A percentile compares a stretch with the other conserved stretches of the same genome.
These are phyloP conservation scores for Halophytophthora polymorphica DNA, from an alignment of 352 stramenopile species.

Conservation along the genomic window DNA sequence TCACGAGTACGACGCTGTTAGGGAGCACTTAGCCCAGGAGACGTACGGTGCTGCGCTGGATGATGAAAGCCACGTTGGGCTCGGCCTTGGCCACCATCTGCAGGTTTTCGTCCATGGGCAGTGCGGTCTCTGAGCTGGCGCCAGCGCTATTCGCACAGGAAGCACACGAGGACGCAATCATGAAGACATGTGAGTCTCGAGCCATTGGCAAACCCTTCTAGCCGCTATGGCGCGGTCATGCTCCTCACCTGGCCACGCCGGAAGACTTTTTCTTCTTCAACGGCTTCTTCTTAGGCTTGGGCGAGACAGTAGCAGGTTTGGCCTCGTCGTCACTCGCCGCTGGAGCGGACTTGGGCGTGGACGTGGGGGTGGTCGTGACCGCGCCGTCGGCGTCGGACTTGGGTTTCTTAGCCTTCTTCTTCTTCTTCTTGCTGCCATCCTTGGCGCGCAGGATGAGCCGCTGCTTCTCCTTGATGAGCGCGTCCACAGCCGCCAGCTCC, in stretches of 20 bases:
- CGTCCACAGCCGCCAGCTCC: conserved; percentile 49
- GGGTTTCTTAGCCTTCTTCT: conserved; percentile 35
- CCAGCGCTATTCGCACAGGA: conserved; percentile 8
- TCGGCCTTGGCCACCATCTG: conserved; percentile 66
- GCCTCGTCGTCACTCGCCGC: not conserved
- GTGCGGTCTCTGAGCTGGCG: conserved; percentile 14
- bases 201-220: not conserved
- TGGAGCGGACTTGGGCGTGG: conserved; percentile 9
- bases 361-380: conserved; percentile 5
- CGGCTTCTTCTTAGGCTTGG: conserved; percentile 37
- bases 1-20: not conserved
- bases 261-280: conserved; percentile 27
- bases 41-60: conserved; percentile 82
- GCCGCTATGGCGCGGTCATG: not conserved
- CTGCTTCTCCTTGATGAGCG: conserved; percentile 66
- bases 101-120: conserved; percentile 70
- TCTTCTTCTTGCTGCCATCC: conserved; percentile 37
- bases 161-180: conserved; percentile 7
- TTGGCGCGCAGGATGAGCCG: conserved; percentile 50
- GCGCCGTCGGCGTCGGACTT: conserved; percentile 6
- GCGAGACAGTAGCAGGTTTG: conserved; percentile 2
- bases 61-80: conserved; percentile 80
- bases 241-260: conserved; percentile 10
- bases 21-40: not conserved
- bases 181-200: not conserved